phyloP scores from a whole-genome alignment of 2,329 filamentous ascomycete genomes.

The Aspergillus aculeatus region DNA sequence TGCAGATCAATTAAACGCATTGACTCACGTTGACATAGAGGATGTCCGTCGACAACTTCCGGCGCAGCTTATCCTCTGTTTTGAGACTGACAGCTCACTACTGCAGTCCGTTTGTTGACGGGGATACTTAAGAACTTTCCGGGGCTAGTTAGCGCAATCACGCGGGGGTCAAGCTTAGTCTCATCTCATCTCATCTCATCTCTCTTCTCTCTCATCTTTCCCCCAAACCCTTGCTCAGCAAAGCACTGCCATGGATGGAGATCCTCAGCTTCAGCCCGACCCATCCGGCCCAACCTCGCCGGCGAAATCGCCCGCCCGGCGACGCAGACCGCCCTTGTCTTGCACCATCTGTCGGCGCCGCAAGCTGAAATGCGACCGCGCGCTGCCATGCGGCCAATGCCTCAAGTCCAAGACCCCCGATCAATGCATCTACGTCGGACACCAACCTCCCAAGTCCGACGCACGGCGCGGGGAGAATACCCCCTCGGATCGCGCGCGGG shows the following conservation, averaged over 20 bases:
- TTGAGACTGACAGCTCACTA: not conserved
- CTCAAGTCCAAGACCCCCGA: conserved; percentile 51
- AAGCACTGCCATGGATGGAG: conserved; percentile 9
- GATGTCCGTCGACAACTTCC: not conserved
- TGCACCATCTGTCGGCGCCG: conserved; percentile 68
- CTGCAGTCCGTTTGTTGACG: not conserved
- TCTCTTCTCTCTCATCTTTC: not conserved
- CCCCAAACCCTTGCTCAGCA: not conserved
- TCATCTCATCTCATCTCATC: not conserved
- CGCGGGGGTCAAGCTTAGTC: not conserved
- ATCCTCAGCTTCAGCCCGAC: conserved; percentile 1
- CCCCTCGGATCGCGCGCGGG: conserved; percentile 7
- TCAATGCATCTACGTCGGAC: conserved; percentile 53
- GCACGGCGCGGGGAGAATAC: conserved; percentile 1
- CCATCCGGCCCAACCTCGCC: not conserved
- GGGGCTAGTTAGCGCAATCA: not conserved
- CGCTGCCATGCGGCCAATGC: conserved; percentile 66
- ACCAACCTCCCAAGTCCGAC: conserved; percentile 11
- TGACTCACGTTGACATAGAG: not conserved
- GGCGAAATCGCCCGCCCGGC: conserved; percentile 36
- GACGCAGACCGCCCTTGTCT: conserved; percentile 65
- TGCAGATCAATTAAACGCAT: not conserved
- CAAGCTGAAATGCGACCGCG: conserved; percentile 60
- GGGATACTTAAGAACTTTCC: not conserved
- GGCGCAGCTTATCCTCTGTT: not conserved